Evolutionary conservation across 345 rosid genomes (phyloP).

Genomic region (Gossypium turneri): DNA sequence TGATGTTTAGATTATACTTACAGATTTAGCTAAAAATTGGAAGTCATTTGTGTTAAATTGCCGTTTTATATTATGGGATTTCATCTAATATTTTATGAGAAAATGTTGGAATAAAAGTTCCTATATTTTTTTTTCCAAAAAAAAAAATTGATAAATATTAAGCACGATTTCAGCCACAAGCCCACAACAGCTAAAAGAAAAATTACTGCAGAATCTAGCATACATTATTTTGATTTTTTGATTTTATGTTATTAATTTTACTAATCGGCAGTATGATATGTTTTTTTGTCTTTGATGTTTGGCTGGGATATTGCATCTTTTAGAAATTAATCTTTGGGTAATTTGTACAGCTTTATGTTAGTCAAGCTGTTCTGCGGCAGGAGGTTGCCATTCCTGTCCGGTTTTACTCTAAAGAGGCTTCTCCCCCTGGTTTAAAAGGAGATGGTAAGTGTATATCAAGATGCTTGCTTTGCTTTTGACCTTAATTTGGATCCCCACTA

Average conservation of each 20-base stretch:
- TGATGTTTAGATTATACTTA: not conserved
- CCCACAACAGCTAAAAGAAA: no score
- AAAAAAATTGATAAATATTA: constrained; percentile 5
- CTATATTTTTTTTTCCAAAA: not conserved
- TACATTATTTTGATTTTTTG: not conserved
- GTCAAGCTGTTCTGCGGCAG: constrained; percentile 42
- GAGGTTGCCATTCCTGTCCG: constrained; percentile 57
- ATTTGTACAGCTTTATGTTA: constrained; percentile 50
- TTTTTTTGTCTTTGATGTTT: not conserved
- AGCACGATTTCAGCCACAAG: not conserved
- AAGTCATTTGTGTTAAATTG: not conserved
- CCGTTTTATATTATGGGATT: no score
- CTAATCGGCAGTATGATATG: not conserved
- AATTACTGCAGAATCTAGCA: not conserved
- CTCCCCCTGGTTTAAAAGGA: constrained; percentile 65
- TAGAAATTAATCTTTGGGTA: not conserved
- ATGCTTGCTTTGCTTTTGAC: not conserved
- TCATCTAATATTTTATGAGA: not conserved
- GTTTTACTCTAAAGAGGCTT: constrained; percentile 71
- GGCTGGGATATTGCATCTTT: not conserved
- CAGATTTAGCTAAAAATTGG: not conserved
- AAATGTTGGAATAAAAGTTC: not conserved
- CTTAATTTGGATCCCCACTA: not conserved
- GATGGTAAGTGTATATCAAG: constrained; percentile 53
- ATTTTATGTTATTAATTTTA: constrained; percentile 7